phyloP scores from a whole-genome alignment of 23 red algal species.

The Chondrus crispus region DNA sequence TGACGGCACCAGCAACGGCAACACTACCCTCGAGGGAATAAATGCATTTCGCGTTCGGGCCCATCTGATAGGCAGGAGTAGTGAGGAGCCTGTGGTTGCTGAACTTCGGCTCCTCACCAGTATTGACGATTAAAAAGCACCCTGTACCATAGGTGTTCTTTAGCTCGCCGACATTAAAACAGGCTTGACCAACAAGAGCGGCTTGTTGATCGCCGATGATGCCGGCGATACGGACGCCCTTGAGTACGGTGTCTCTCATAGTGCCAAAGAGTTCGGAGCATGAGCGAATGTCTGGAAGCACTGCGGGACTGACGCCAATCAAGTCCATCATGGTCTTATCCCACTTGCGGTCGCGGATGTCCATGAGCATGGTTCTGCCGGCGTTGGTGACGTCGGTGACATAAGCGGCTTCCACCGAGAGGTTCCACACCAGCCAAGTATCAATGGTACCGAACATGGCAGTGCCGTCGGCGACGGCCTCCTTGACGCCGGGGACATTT shows the following conservation, averaged over 20 bases:
- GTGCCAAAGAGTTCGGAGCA: slow-evolving; percentile 71
- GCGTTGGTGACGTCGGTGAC: slow-evolving; percentile 94
- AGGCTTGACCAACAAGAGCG: slow-evolving; percentile 85
- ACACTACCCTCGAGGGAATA: slow-evolving; percentile 89
- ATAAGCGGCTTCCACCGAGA: slow-evolving; percentile 56
- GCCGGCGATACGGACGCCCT: slow-evolving; percentile 73
- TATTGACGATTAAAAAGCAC: slow-evolving; percentile 92
- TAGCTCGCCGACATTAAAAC: slow-evolving; percentile 60
- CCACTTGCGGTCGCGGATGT: slow-evolving; percentile 74
- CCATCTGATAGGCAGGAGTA: slow-evolving; percentile 79
- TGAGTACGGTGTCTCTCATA: slow-evolving; percentile 46
- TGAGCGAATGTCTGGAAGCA: slow-evolving; percentile 73
- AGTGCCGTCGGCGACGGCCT: slow-evolving; percentile 67
- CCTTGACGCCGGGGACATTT: slow-evolving; percentile 55
- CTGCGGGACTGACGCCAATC: slow-evolving; percentile 41
- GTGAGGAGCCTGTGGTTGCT: slow-evolving; percentile 69
- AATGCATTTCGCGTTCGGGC: slow-evolving; percentile 23
- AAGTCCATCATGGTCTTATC: slow-evolving; percentile 48
- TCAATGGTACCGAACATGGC: slow-evolving; percentile 91
- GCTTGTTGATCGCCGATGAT: slow-evolving; percentile 94
- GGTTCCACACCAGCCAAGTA: slow-evolving; percentile 81
- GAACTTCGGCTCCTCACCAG: slow-evolving; percentile 54
- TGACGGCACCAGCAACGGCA: slow-evolving; percentile 69
- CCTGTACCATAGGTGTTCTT: slow-evolving; percentile 95
- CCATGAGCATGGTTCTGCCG: slow-evolving; percentile 88